Conservation (phyloP, 2,329 filamentous ascomycete species). For the Aspergillus felis region DNA sequence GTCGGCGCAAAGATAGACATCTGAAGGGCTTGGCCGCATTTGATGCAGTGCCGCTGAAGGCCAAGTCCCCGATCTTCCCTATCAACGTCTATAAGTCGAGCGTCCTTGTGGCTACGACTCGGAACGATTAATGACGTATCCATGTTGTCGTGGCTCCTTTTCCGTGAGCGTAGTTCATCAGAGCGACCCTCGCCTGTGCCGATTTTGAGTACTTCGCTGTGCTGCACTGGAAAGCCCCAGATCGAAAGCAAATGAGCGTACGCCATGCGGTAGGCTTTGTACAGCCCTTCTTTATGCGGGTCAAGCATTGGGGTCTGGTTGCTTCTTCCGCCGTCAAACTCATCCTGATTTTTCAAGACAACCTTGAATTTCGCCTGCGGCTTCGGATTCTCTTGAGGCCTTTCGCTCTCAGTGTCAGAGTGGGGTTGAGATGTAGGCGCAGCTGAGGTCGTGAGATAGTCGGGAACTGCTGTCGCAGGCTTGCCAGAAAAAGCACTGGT, state of each 20-base stretch:
- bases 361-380: slow-evolving; percentile 40
- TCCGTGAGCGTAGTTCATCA: slow-evolving; percentile 15
- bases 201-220: slow-evolving; percentile 57
- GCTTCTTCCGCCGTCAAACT: slow-evolving; percentile 52
- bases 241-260: slow-evolving; percentile 58
- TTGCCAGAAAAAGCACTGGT: slow-evolving; percentile 20
- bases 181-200: slow-evolving; percentile 42
- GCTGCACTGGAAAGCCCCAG: slow-evolving; percentile 54
- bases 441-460: slow-evolving; percentile 28
- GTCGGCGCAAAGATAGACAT: slow-evolving; percentile 33
- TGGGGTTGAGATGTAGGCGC: slow-evolving; percentile 29
- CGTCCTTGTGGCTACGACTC: slow-evolving; percentile 10
- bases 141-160: slow-evolving; percentile 23
- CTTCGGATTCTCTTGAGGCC: slow-evolving; percentile 22
- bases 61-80: slow-evolving; percentile 30
- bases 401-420: slow-evolving; percentile 39
- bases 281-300: slow-evolving; percentile 44
- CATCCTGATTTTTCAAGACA: slow-evolving; percentile 53
- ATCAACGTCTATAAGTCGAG: slow-evolving; percentile 2
- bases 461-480: slow-evolving; percentile 23
- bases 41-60: slow-evolving; percentile 41
- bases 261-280: slow-evolving; percentile 50
- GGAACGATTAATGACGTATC: slow-evolving; percentile 25
- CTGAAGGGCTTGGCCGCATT: slow-evolving; percentile 36
- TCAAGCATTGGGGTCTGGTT: slow-evolving; percentile 49